phyloP scores from a whole-genome alignment of 352 stramenopile genomes.

The Globisporangium cederbergense region DNA sequence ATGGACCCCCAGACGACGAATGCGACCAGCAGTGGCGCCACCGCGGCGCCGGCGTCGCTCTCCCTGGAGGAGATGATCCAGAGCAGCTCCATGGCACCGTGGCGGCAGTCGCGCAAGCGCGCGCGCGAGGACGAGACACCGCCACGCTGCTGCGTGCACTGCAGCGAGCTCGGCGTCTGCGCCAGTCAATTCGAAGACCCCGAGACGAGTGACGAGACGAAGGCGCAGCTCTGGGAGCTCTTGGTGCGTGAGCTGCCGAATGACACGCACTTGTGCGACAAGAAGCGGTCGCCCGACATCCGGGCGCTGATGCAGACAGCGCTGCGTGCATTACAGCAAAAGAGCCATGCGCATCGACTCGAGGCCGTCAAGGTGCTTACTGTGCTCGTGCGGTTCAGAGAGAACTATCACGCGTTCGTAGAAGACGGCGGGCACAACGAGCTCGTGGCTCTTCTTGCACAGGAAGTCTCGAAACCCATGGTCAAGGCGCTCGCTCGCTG shows the following conservation, averaged over 20 bases:
- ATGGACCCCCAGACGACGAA: not conserved
- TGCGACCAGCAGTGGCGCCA: not conserved
- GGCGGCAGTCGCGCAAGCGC: not conserved
- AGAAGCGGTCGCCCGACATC: not conserved
- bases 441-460: not conserved
- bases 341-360: not conserved
- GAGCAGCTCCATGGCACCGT: not conserved
- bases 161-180: not conserved
- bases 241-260: not conserved
- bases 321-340: not conserved
- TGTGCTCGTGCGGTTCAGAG: not conserved
- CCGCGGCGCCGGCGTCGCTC: not conserved
- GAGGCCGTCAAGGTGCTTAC: not conserved
- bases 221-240: not conserved
- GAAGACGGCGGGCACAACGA: not conserved
- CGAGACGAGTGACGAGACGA: not conserved
- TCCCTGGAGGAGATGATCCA: not conserved
- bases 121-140: not conserved
- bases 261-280: not conserved
- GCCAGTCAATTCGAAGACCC: not conserved
- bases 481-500: not conserved
- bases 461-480: not conserved
- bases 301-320: not conserved
- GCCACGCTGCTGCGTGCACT: not conserved
- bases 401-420: not conserved